Percentiles rank a stretch among this genome's conserved stretches.
Conservation (phyloP, 768 basidiomycete species). For the Trametes villosa region DNA sequence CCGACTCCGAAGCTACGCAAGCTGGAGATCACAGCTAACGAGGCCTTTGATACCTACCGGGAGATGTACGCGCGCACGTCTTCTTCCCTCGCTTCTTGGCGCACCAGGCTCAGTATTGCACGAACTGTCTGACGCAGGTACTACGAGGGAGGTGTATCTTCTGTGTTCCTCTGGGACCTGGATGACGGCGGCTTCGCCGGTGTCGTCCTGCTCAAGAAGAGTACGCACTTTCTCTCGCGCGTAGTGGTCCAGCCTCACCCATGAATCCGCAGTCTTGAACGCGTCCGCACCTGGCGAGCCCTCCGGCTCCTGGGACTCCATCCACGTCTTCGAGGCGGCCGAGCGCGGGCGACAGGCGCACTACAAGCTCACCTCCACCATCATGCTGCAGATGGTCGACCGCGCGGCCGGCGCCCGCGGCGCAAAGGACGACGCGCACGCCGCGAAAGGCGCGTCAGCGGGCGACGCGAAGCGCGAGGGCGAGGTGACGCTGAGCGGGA, state of each 20-base stretch:
- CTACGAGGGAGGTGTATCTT: constrained; percentile 97
- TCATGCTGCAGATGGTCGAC: constrained; percentile 89
- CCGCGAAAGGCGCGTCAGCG: constrained; percentile 15
- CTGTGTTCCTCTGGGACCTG: constrained; percentile 97
- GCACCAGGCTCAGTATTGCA: not conserved
- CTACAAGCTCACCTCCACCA: constrained; percentile 96
- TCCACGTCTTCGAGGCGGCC: constrained; percentile 95
- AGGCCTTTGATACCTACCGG: constrained; percentile 96
- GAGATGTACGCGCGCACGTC: constrained; percentile 67
- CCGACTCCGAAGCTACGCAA: constrained; percentile 87
- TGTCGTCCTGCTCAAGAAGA: constrained; percentile 94
- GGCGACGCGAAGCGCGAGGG: constrained; percentile 66
- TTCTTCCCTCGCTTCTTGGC: not conserved
- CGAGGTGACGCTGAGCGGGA: constrained; percentile 86
- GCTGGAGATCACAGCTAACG: constrained; percentile 91
- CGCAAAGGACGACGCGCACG: constrained; percentile 25
- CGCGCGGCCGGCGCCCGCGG: constrained; percentile 37
- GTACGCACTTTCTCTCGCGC: constrained; percentile 42
- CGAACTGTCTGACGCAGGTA: constrained; percentile 57
- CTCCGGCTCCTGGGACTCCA: constrained; percentile 95
- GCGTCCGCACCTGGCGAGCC: constrained; percentile 61
- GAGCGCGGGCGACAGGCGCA: constrained; percentile 92
- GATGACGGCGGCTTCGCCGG: constrained; percentile 97
- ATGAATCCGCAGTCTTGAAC: constrained; percentile 57
- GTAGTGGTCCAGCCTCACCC: not conserved